Evolutionary conservation across 257 asterid species (phyloP).

Genomic region (Solanum boliviense): DNA sequence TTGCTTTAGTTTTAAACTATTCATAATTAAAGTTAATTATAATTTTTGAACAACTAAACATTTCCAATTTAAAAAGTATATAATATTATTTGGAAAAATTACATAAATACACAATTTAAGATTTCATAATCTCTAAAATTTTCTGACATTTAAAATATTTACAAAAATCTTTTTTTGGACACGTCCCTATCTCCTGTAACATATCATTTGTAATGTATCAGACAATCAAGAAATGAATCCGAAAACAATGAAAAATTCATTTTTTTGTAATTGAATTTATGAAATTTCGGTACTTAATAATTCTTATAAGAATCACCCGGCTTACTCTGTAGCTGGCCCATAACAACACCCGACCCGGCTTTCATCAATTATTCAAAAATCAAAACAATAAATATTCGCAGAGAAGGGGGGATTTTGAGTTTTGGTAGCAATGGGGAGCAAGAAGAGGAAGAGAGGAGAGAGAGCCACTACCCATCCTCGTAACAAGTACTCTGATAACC

Average conservation of each 20-base stretch:
- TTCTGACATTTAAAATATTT: too few relatives aligned
- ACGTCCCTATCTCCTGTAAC: too few relatives aligned
- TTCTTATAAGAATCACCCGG: not conserved
- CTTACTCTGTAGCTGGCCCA: not conserved
- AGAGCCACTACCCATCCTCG: constrained; percentile 50
- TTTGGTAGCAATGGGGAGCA: constrained; percentile 35
- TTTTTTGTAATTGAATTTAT: too few relatives aligned
- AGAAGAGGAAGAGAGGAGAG: constrained; percentile 59
- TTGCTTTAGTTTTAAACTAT: not conserved
- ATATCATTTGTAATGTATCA: not conserved
- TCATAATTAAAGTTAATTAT: not conserved
- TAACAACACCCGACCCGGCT: not conserved
- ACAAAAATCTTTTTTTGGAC: too few relatives aligned
- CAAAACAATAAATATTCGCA: not conserved
- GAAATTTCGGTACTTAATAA: not conserved
- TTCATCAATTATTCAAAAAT: not conserved
- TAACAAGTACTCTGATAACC: constrained; percentile 66
- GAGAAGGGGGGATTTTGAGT: not conserved
- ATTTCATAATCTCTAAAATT: too few relatives aligned
- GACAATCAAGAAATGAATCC: not conserved
- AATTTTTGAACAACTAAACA: not conserved
- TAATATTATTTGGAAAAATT: not conserved
- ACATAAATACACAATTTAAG: not conserved
- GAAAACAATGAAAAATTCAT: not conserved
- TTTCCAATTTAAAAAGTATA: not conserved